Evolutionary conservation across 78 protist genomes (phyloP).

Genomic region (Protostelium mycophagum): DNA sequence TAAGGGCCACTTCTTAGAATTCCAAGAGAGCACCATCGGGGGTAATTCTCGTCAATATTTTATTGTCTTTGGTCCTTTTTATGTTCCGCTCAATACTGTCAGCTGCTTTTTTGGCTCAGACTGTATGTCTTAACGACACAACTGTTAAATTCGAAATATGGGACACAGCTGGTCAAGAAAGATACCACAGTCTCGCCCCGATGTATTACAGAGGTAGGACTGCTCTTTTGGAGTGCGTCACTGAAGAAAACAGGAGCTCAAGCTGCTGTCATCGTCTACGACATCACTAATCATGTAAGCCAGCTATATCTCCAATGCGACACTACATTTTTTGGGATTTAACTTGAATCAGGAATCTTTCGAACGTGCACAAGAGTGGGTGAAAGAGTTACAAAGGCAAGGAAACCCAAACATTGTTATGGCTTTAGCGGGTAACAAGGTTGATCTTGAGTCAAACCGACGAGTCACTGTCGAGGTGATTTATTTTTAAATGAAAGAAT

Average conservation of each 20-base stretch:
- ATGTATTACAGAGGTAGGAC: slow-evolving; percentile 88
- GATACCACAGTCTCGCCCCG: slow-evolving; percentile 92
- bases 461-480: slow-evolving; percentile 57
- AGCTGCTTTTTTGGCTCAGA: slow-evolving; percentile 96
- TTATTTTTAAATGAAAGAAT: no score
- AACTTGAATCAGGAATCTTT: slow-evolving; percentile 47
- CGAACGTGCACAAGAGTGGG: slow-evolving; percentile 91
- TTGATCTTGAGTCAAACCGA: slow-evolving; percentile 86
- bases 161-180: slow-evolving; percentile 83
- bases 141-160: slow-evolving; percentile 96
- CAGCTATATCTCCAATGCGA: no score
- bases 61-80: background rate
- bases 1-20: slow-evolving; percentile 92
- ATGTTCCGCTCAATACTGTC: background rate
- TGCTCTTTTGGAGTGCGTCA: background rate
- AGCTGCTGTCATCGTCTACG: slow-evolving; percentile 93
- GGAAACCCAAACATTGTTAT: slow-evolving; percentile 91
- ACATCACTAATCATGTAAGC: slow-evolving; percentile 61
- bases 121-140: slow-evolving; percentile 83
- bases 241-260: slow-evolving; percentile 66
- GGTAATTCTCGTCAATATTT: slow-evolving; percentile 31
- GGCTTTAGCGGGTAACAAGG: slow-evolving; percentile 96
- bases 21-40: slow-evolving; percentile 96
- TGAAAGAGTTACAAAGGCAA: slow-evolving; percentile 94
- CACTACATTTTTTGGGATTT: background rate